Base-by-base conservation (phyloP, 1,284 basidiomycete genomes). In the Pholiota adiposa region DNA sequence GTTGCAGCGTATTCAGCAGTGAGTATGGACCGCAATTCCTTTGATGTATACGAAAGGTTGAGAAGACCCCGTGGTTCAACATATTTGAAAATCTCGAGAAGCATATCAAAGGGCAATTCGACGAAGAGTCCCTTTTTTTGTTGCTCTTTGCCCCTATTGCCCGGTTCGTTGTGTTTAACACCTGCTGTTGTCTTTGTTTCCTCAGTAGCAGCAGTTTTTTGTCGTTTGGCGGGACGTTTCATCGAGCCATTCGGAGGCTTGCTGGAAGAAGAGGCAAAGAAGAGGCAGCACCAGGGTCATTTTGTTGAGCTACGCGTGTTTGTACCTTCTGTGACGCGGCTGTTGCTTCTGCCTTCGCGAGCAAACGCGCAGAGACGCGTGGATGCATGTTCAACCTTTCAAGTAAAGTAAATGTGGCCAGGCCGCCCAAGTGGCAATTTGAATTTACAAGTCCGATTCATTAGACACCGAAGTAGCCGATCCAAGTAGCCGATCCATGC, bases 11-110 rank as follows among this genome's bases (percentile, higher is more conserved):
- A n/a, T n/a, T n/a, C n/a, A n/a, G n/a, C n/a, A n/a, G n/a, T n/a
- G n/a, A n/a, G n/a, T n/a, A n/a, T n/a, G n/a, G 51, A 55, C 4
- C 56, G 69, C 6, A 79, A 52, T 3, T 63, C 58, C 49, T 63
- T 62, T n/a, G 59, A 60, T 5, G 60, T 56, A 38, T 60, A 56
- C 16, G 62, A 63, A 18, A 67, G 31, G 27, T 58, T 51, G 25
- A 62, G 46, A 9, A 67, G 49, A 31, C 63, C 62, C 27, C 49
- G 12, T 14, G 60, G 60, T 4, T 63, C 36, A 6, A 65, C 56
- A 3, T 59, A 19, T 19, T 60, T 41, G 53, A 62, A 67, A 7
- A 63, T 63, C 31, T 59, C 61, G 27, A 63, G 43, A 8, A 66
- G 54, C 31, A 64, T 50, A 43, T 66, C 65, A 14, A 62, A 40